Evolutionary conservation across 352 stramenopile genomes (phyloP).

Genomic region (Phytophthora kernoviae): DNA sequence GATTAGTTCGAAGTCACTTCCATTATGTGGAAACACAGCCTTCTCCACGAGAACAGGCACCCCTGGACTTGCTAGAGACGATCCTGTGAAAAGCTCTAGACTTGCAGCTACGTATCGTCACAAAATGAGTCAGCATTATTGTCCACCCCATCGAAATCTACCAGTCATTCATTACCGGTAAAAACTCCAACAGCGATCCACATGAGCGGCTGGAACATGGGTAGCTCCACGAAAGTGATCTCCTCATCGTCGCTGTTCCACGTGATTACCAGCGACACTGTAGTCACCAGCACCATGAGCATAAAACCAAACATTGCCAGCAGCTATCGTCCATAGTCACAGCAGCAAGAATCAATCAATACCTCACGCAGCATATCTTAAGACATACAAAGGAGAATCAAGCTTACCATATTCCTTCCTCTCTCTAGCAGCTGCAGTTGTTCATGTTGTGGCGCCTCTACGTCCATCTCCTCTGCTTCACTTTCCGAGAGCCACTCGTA

Average conservation of each 20-base stretch:
- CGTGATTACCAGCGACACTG: constrained; percentile 60
- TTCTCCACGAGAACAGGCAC: constrained; percentile 60
- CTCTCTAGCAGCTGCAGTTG: constrained; percentile 48
- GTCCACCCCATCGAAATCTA: neutral
- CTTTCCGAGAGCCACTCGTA: constrained; percentile 53
- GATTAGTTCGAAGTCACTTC: constrained; percentile 66
- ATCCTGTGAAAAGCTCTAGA: constrained; percentile 49
- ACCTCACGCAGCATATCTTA: too few species aligned
- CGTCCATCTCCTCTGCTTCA: constrained; percentile 35
- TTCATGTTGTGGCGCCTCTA: constrained; percentile 32
- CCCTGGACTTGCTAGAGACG: constrained; percentile 19
- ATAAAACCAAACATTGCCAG: constrained; percentile 72
- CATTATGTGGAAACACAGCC: constrained; percentile 56
- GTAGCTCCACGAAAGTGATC: constrained; percentile 49
- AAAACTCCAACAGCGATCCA: constrained; percentile 84
- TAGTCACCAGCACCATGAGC: constrained; percentile 67
- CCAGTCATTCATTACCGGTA: constrained; percentile 38
- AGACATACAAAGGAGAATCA: too few species aligned
- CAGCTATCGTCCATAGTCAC: constrained; percentile 37
- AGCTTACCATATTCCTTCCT: constrained; percentile 57
- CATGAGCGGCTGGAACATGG: constrained; percentile 82
- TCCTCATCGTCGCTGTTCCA: constrained; percentile 57
- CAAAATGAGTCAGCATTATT: constrained; percentile 12
- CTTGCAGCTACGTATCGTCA: constrained; percentile 36
- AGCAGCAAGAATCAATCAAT: neutral